Conservation (phyloP, 768 basidiomycete species). For the Kwoniella europaea region DNA sequence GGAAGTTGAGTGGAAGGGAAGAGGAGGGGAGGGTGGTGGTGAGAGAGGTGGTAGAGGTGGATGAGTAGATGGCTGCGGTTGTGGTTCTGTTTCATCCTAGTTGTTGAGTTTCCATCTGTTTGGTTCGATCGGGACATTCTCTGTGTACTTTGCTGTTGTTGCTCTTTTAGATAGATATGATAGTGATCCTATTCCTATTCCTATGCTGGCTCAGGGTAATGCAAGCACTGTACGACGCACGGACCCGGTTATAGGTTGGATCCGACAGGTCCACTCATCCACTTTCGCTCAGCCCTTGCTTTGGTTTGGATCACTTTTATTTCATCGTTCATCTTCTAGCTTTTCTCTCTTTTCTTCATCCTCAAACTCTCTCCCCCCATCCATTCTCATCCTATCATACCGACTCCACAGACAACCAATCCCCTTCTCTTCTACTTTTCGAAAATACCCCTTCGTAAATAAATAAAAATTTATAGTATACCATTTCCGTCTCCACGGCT, state of each 20-base stretch:
- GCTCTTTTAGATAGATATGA: too few species aligned
- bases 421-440: background rate
- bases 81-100: background rate
- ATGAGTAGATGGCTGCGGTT: background rate
- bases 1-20: background rate
- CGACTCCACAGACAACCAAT: background rate
- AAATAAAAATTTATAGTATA: too few species aligned
- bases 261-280: constrained; percentile 5
- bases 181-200: too few species aligned
- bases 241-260: background rate
- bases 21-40: background rate
- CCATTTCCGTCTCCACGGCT: too few species aligned
- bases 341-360: background rate
- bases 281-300: background rate
- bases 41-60: background rate
- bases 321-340: background rate
- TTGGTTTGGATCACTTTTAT: background rate
- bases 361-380: background rate
- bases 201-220: background rate
- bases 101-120: background rate
- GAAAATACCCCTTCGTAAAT: too few species aligned
- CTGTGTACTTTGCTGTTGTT: too few species aligned
- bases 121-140: too few species aligned
- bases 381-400: too few species aligned
- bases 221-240: background rate